Evolutionary conservation across 768 basidiomycete genomes (phyloP), one percentile per base, ranked within the genome.

Genomic region (Pleurotus sapidus): DNA sequence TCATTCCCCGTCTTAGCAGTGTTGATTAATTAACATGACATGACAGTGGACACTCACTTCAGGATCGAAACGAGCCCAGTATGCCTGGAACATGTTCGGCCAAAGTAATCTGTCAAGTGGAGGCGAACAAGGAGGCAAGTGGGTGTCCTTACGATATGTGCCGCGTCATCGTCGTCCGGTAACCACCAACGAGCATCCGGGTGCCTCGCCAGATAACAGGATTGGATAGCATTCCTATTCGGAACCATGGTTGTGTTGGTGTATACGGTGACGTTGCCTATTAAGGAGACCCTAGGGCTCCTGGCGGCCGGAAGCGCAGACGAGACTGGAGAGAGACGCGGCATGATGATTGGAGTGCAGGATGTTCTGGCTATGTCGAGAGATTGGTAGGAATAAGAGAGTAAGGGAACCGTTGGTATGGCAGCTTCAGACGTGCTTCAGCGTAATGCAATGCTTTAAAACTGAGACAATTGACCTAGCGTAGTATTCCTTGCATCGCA

Each of bases 41-140:
- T 49, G 18, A 38, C 3, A 43, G 38, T 20, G 23, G 24, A 17
- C 18, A 68, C 79, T 65, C 61, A 81, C 81, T 56, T 78, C 74
- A 23, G 80, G 80, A 62, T 83, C 80, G 64, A 82, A 82, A 15
- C 77, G 70, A 49, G 81, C 80, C 82, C 82, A 83, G 59, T 79
- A 80, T 11, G 79, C 73, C 80, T 81, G 34, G 30, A 34, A 34
- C 30, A 34, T 34, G 40, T 45, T 45, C 42, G 42, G 23, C 54
- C 27, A 51, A 17, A 56, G 34, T 51, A 17, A 39, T 15, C 18
- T 45, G 43, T 57, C 20, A 59, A 39, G 17, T 40, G 37, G 24
- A 23, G n/a, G 23, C 38, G 50, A 18, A 38, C 17, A 25, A 20
- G 56, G 34, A 51, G 14, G 46, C 30, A 34, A 34, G 30, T 34